Evolutionary conservation across 257 asterid genomes (phyloP).

Genomic region (Nicotiana benthamiana): DNA sequence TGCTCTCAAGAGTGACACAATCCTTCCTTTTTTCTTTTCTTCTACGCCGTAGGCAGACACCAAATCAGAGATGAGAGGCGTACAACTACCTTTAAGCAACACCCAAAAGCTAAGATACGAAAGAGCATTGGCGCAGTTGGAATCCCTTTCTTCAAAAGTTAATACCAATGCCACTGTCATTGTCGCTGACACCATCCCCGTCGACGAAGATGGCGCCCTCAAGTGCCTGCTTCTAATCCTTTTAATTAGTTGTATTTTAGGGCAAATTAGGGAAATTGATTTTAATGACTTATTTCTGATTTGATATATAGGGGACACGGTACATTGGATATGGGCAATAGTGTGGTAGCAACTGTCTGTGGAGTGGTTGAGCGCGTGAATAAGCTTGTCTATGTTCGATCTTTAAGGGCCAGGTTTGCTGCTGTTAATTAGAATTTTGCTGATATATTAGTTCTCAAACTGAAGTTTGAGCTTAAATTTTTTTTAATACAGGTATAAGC

Average conservation of each 20-base stretch:
- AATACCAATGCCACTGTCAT: conserved; percentile 75
- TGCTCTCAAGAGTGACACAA: too few relatives aligned
- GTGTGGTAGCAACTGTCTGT: conserved; percentile 65
- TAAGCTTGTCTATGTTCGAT: conserved; percentile 76
- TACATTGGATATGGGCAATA: conserved; percentile 64
- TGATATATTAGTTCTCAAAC: neutral
- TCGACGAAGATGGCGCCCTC: conserved; percentile 86
- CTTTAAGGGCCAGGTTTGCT: conserved; percentile 68
- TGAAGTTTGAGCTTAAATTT: neutral
- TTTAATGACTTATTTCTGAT: neutral
- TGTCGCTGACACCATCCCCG: conserved; percentile 76
- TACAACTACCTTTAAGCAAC: conserved; percentile 31
- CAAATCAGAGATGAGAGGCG: too few relatives aligned
- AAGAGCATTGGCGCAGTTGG: conserved; percentile 52
- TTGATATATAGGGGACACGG: conserved; percentile 72
- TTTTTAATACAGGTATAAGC: conserved; percentile 59
- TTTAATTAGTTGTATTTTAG: too few relatives aligned
- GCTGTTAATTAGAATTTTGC: neutral
- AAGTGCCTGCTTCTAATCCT: neutral
- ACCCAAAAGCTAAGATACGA: conserved; percentile 64
- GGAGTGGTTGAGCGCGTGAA: conserved; percentile 96
- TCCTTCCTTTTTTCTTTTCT: too few relatives aligned
- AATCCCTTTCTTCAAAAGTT: conserved; percentile 52
- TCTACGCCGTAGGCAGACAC: too few relatives aligned
- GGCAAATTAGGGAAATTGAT: neutral